These are phyloP conservation scores for Psidium friedrichsthalianum DNA, from an alignment of 345 rosid species.

Conservation along the genomic window DNA sequence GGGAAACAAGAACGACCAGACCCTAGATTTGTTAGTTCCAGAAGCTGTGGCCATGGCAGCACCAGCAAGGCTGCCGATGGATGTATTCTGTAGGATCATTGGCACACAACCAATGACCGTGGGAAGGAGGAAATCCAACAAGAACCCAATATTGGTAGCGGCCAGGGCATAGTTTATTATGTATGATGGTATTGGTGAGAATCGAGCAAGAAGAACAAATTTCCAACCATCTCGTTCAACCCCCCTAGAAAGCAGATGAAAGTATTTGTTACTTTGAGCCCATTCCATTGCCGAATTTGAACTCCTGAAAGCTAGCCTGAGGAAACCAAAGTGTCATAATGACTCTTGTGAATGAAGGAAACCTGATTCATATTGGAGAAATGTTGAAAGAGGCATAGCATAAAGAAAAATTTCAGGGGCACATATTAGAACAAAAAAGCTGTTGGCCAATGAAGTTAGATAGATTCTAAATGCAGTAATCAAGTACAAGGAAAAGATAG, in stretches of 20 bases:
- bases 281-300: slow-evolving; percentile 58
- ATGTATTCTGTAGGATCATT: slow-evolving; percentile 92
- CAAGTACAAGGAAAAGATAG: neutral
- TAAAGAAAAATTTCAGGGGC: neutral
- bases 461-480: neutral
- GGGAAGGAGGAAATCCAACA: slow-evolving; percentile 81
- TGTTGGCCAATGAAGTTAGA: neutral
- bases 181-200: slow-evolving; percentile 89
- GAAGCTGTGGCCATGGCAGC: slow-evolving; percentile 79
- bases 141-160: slow-evolving; percentile 67
- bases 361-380: neutral
- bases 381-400: neutral
- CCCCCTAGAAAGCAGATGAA: slow-evolving; percentile 62
- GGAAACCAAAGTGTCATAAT: neutral
- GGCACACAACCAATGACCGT: slow-evolving; percentile 78
- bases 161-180: slow-evolving; percentile 85
- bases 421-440: no score
- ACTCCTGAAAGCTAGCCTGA: slow-evolving; percentile 64
- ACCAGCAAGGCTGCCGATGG: slow-evolving; percentile 93
- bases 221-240: slow-evolving; percentile 92
- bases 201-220: slow-evolving; percentile 90
- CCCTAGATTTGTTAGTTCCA: slow-evolving; percentile 39
- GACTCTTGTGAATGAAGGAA: neutral
- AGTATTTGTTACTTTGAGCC: slow-evolving; percentile 66
- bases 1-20: slow-evolving; percentile 72